Evolutionary conservation across 2,329 filamentous ascomycete genomes (phyloP), one percentile per base, ranked within the genome.

Genomic region (Chrysosporium queenslandicum): DNA sequence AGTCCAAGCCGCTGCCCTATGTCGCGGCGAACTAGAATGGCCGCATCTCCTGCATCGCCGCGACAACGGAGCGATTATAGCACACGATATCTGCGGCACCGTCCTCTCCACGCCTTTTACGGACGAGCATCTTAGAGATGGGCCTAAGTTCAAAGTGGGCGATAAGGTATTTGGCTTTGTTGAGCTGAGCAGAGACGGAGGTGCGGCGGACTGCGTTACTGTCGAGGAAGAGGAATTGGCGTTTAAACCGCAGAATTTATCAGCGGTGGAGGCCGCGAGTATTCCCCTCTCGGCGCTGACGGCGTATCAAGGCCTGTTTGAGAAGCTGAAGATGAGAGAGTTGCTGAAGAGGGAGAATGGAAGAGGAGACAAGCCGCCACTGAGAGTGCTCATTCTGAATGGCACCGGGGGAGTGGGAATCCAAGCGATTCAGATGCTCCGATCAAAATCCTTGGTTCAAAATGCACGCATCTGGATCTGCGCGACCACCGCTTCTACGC

Each of bases 281-380:
- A 60, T 73, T 9, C 68, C 70, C 0, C 56, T 70, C 4, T 64
- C 67, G 1, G 65, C 62, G 5, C 61, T 73, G 49, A 71, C 67
- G 27, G 71, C 67, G 8, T 73, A 68, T 67, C 68, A 72, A 58
- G 68, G 66, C 2, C 58, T 72, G 25, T 71, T 71, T 54, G 59
- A 54, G 12, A 63, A 70, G 54, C 67, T 63, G 4, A 60, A 59
- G 2, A 12, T 46, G 3, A 23, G 43, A 3, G 37, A 29, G 2
- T 43, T 36, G 30, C 6, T 48, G 42, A 45, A 45, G 12, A n/a
- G 21, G n/a, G 21, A 21, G 20, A 2, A 14, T 20, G 46, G 41
- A 32, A 30, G n/a, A 58, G 51, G 4, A 29, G 23, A 52, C 14
- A n/a, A 29, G 8, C 21, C 25, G 6, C 54, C 57, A 18, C 56